Conservation (phyloP, 192 early-diverging fungal genomes). For the Jimgerdemannia lactiflua region DNA sequence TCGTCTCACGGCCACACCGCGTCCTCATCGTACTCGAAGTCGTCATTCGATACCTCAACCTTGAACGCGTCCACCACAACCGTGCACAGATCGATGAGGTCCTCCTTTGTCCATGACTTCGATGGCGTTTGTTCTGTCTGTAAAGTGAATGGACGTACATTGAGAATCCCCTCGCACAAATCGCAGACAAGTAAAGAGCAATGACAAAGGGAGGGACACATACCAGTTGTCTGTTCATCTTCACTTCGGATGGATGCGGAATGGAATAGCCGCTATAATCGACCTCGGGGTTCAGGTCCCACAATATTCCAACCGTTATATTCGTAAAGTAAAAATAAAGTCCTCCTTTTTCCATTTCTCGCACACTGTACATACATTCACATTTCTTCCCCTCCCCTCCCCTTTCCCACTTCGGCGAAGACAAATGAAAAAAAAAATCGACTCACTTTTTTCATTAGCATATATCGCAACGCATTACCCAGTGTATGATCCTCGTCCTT, state of each 20-base stretch:
- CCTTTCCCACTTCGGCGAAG: background rate
- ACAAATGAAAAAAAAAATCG: background rate
- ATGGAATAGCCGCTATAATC: constrained; percentile 96
- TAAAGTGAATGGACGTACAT: background rate
- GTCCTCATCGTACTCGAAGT: constrained; percentile 52
- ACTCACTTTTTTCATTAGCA: constrained; percentile 93
- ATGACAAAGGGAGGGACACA: background rate
- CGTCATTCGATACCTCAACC: constrained; percentile 51
- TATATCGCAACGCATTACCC: constrained; percentile 89
- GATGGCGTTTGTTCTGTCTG: constrained; percentile 75
- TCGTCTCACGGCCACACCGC: constrained; percentile 10
- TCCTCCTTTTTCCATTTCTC: too few relatives aligned
- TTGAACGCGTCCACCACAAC: constrained; percentile 65
- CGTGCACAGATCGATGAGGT: constrained; percentile 69
- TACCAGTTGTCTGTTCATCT: constrained; percentile 88
- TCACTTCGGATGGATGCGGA: constrained; percentile 94
- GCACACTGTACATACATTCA: too few relatives aligned
- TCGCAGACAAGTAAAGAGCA: too few relatives aligned
- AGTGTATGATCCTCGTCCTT: constrained; percentile 97
- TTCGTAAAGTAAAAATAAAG: too few relatives aligned
- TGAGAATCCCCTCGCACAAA: background rate
- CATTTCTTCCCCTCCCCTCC: background rate
- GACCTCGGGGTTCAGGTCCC: constrained; percentile 54
- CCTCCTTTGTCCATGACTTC: constrained; percentile 85
- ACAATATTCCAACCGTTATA: too few relatives aligned